phyloP scores from a whole-genome alignment of 768 basidiomycete genomes.

The Phaffia australis region DNA sequence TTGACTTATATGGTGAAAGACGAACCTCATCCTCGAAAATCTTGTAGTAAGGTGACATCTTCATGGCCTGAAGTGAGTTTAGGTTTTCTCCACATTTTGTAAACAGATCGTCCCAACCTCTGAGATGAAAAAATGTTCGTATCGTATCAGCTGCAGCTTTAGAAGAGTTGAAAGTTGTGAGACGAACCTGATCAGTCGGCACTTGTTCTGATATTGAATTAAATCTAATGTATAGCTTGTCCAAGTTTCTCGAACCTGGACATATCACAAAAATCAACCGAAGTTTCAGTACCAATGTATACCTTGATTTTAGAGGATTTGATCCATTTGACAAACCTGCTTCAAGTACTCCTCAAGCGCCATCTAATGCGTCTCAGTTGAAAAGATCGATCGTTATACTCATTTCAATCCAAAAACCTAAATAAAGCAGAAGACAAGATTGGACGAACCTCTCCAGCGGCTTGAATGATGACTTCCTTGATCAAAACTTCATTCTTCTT shows the following conservation, averaged over 20 bases:
- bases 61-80: constrained; percentile 94
- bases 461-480: constrained; percentile 91
- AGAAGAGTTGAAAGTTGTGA: not conserved
- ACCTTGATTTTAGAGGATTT: not conserved
- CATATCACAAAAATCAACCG: constrained; percentile 59
- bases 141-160: constrained; percentile 4
- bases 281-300: constrained; percentile 38
- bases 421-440: not conserved
- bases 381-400: not conserved
- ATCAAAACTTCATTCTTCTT: constrained; percentile 83
- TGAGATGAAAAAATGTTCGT: constrained; percentile 34
- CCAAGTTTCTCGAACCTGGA: constrained; percentile 95
- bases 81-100: constrained; percentile 94
- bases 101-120: constrained; percentile 95
- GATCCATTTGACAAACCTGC: constrained; percentile 42
- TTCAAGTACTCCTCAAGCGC: constrained; percentile 39
- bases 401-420: not conserved
- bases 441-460: constrained; percentile 62
- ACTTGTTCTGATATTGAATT: constrained; percentile 98
- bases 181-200: constrained; percentile 75
- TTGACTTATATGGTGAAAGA: not conserved
- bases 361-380: constrained; percentile 32
- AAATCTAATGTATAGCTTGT: constrained; percentile 88
- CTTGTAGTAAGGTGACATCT: constrained; percentile 95
- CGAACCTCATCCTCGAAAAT: constrained; percentile 43